These are phyloP conservation scores for Endocladia muricata DNA, from an alignment of 31 red algal species.

Conservation along the genomic window DNA sequence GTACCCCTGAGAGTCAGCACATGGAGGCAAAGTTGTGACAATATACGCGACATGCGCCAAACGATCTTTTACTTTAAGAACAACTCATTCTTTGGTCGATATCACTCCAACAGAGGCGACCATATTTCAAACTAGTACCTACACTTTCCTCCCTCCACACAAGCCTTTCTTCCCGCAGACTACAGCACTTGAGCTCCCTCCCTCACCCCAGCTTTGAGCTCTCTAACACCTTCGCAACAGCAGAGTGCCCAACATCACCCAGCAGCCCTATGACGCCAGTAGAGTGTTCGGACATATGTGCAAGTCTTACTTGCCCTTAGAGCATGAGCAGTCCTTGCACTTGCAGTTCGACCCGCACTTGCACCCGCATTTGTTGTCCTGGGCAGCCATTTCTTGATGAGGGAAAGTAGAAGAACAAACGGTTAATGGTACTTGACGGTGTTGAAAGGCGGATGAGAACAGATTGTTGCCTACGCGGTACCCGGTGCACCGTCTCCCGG, in stretches of 20 bases:
- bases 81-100: too few relatives aligned
- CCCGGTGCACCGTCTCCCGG: too few relatives aligned
- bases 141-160: neutral
- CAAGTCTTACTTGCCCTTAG: conserved; percentile 6
- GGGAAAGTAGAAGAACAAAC: too few relatives aligned
- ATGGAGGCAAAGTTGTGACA: too few relatives aligned
- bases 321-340: conserved; percentile 21
- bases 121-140: neutral
- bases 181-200: neutral
- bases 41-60: too few relatives aligned
- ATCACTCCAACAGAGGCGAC: neutral
- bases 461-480: too few relatives aligned
- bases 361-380: conserved; percentile 4
- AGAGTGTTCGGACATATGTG: neutral
- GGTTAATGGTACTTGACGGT: too few relatives aligned
- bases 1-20: too few relatives aligned
- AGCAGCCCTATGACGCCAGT: neutral
- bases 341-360: conserved; percentile 15
- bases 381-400: neutral
- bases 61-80: too few relatives aligned
- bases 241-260: neutral
- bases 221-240: neutral
- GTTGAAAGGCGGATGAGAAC: too few relatives aligned
- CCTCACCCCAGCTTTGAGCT: neutral
- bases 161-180: neutral